Conservation (phyloP, 768 basidiomycete species). For the Suillus spraguei region DNA sequence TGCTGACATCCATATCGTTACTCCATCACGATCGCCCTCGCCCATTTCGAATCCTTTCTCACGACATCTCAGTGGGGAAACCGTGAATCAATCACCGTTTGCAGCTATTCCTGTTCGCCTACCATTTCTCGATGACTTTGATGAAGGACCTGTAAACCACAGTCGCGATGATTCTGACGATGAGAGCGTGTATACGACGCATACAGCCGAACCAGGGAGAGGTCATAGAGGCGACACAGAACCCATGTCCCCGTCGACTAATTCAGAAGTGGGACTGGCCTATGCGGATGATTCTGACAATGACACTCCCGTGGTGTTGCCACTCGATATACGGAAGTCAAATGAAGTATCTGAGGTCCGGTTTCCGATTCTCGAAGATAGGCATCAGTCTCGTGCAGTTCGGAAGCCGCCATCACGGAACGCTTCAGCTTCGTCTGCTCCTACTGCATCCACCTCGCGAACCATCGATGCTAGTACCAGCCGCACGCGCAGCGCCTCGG, state of each 20-base stretch:
- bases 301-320: constrained; percentile 35
- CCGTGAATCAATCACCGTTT: constrained; percentile 25
- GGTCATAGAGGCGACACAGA: constrained; percentile 19
- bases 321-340: constrained; percentile 29
- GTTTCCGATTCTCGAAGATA: constrained; percentile 35
- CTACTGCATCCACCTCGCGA: constrained; percentile 18
- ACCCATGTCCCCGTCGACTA: constrained; percentile 29
- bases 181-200: constrained; percentile 36
- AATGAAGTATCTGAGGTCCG: constrained; percentile 26
- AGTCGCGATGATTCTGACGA: constrained; percentile 30
- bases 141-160: constrained; percentile 12
- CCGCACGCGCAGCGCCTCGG: constrained; percentile 29
- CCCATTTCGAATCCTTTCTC: constrained; percentile 87
- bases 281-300: constrained; percentile 37
- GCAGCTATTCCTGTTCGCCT: constrained; percentile 36
- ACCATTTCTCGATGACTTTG: constrained; percentile 60
- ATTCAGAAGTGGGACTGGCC: constrained; percentile 39
- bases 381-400: constrained; percentile 11
- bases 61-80: constrained; percentile 86
- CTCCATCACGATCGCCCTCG: constrained; percentile 33
- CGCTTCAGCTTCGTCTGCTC: constrained; percentile 26
- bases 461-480: constrained; percentile 14
- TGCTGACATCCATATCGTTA: constrained; percentile 28
- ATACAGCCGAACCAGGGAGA: constrained; percentile 20
- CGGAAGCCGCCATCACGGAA: constrained; percentile 29